Evolutionary conservation across 202 grass and related monocot genomes (phyloP).

Genomic region (Miscanthus sacchariflorus): DNA sequence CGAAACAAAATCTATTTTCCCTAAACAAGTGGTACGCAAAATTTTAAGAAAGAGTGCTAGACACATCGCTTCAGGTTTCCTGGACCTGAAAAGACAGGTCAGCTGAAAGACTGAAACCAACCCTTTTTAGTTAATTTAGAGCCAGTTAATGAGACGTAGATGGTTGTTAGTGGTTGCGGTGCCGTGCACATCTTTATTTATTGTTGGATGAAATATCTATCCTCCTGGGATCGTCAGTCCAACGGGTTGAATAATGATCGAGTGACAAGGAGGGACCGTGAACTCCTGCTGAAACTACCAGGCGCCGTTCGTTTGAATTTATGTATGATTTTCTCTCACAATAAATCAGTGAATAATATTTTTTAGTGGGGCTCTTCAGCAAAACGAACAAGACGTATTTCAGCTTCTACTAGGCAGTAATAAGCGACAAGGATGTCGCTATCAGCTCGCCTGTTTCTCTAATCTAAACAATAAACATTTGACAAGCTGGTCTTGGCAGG

Average conservation of each 20-base stretch:
- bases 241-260: background rate
- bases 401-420: background rate
- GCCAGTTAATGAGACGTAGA: background rate
- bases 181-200: background rate
- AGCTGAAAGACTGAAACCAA: background rate
- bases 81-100: background rate
- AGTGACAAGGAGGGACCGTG: background rate
- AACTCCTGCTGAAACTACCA: background rate
- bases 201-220: background rate
- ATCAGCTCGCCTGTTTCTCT: background rate
- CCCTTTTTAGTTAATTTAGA: background rate
- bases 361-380: no score
- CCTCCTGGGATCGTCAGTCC: background rate
- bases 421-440: background rate
- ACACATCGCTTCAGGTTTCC: no score
- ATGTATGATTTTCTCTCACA: no score
- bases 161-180: constrained; percentile 24
- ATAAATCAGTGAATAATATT: no score
- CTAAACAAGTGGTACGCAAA: no score
- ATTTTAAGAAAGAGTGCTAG: no score
- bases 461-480: background rate
- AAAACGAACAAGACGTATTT: no score
- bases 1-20: no score
- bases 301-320: no score
- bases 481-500: no score